Conservation (phyloP, 164 flowering plant genomes). For the Chimonanthus salicifolius region DNA sequence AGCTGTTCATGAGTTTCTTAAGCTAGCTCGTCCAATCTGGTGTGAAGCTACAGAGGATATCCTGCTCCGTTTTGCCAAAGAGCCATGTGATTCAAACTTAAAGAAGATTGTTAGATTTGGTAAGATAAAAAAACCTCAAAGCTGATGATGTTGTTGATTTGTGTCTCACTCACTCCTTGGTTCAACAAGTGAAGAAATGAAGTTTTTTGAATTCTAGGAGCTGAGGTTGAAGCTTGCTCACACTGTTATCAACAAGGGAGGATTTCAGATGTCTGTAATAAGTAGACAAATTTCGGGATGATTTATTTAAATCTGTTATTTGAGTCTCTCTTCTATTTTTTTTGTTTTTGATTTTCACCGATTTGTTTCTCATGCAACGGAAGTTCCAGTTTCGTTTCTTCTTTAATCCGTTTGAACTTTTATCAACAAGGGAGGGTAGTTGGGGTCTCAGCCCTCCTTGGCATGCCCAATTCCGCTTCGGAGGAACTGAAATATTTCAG, state of each 20-base stretch:
- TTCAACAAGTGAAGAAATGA: constrained; percentile 65
- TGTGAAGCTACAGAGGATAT: constrained; percentile 47
- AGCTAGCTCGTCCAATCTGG: constrained; percentile 83
- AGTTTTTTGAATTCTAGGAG: constrained; percentile 44
- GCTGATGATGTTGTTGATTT: constrained; percentile 40
- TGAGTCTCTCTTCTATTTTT: too few species aligned
- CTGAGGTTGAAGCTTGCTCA: constrained; percentile 44
- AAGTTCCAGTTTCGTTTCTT: too few species aligned
- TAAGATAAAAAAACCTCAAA: constrained; percentile 25
- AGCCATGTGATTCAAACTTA: constrained; percentile 54
- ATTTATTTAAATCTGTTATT: too few species aligned
- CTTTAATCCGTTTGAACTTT: too few species aligned
- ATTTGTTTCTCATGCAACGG: too few species aligned
- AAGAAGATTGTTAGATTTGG: constrained; percentile 43
- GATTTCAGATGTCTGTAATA: constrained; percentile 6
- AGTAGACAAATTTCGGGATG: neutral
- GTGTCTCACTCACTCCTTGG: constrained; percentile 43
- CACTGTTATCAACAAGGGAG: constrained; percentile 18
- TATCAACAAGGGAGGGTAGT: too few species aligned
- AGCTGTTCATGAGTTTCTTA: constrained; percentile 58
- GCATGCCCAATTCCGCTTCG: too few species aligned
- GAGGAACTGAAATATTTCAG: too few species aligned
- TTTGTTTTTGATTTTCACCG: too few species aligned
- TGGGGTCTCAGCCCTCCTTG: too few species aligned
- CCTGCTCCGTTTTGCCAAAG: constrained; percentile 35